Base-by-base conservation (phyloP, 192 early-diverging fungal species). In the Coemansia sp. region DNA sequence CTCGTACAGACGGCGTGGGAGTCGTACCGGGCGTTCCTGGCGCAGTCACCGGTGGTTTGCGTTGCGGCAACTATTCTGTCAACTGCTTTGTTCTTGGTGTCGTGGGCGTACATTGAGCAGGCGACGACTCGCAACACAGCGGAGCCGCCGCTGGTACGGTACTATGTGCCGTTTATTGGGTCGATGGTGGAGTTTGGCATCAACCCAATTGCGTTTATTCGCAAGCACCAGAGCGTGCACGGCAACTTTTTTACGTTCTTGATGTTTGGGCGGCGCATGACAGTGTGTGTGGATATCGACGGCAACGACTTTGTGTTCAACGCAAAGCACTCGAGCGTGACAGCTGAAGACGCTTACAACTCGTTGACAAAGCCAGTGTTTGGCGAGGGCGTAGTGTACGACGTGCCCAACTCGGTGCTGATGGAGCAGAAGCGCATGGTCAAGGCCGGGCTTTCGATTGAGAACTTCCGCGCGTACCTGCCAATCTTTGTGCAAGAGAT, bases 341-440 rank as follows among this genome's bases (percentile, higher is more conserved):
- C 90, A 39, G 94, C 95, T 32, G 96, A 95, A 70, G 92, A 90
- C 59, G 94, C 94, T 23, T 98, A 98, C 76, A 90, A 90, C 63
- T 87, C 85, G 50, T 85, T 98, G 71, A 98, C 95, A 32, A 92
- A 90, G 51, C 93, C 92, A 9, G 94, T 97, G 37, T 98, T 98
- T 81, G 96, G 96, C 57, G 82, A 79, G 59, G 94, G 91, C 43
- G 95, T 98, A 48, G 96, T 98, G 29, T 98, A 98, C 83, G 96
- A 98, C 76, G 93, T 93, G 48, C 87, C 86, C 24, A 95, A 97
- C 78, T 64, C 85, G 37, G 84, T 94, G 52, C 88, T 98, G 64
- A 97, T 98, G 95, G 94, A 98, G 82, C 96, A 98, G 82, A 98
- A 98, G 85, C 94, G 92, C 84, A 96, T 98, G 82, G 89, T 97